Conservation (phyloP, 345 rosid species). For the Eucalyptus guilfoylei region DNA sequence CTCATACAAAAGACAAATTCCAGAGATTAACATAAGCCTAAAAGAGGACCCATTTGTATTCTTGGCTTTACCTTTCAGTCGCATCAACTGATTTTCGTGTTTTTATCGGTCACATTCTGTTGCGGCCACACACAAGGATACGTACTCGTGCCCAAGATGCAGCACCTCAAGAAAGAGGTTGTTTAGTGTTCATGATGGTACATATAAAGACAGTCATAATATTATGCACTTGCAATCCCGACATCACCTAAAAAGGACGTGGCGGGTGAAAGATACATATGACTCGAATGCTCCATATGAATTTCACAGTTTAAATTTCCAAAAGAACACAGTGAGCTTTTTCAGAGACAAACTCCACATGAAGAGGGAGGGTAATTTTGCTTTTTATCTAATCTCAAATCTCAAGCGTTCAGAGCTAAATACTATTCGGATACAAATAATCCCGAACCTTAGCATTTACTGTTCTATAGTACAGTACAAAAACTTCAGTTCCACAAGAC, state of each 20-base stretch:
- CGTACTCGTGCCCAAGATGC: rapidly evolving
- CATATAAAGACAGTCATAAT: background rate
- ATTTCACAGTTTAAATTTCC: background rate
- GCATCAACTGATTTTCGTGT: background rate
- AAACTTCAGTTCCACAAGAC: background rate
- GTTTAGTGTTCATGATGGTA: background rate
- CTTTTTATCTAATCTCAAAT: background rate
- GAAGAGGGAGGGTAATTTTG: rapidly evolving
- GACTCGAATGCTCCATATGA: background rate
- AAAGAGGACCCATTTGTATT: background rate
- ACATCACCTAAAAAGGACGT: background rate
- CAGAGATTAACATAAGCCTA: background rate
- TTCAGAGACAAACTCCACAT: background rate
- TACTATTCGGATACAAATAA: background rate
- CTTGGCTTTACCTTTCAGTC: background rate
- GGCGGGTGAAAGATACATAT: background rate
- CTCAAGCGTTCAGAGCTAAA: background rate
- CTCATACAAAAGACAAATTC: background rate
- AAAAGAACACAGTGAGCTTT: background rate
- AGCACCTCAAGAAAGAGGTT: background rate
- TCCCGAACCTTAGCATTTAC: background rate
- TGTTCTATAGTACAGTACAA: background rate
- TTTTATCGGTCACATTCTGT: background rate
- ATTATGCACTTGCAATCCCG: rapidly evolving
- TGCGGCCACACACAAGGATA: background rate